Base-by-base conservation (phyloP, 768 basidiomycete species). In the Collybiopsis luxurians region DNA sequence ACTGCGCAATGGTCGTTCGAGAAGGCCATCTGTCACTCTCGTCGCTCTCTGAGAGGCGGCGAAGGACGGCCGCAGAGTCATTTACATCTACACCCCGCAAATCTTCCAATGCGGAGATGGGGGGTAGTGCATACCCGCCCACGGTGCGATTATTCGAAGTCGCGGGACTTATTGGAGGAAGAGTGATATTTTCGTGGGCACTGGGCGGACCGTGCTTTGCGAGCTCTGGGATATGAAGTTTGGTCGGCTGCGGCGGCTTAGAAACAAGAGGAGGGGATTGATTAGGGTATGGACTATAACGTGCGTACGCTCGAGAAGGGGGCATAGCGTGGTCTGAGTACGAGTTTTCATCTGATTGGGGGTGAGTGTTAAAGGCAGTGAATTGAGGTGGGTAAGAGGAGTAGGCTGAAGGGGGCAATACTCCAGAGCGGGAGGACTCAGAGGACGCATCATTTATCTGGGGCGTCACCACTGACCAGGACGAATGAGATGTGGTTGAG, bases 91-190 rank as follows among this genome's bases (percentile, higher is more conserved):
- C 69, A 2, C 83, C 82, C 9, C 84, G 76, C 48, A 85, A 66
- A 58, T 83, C 82, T 66, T 89, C 87, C 62, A 91, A 70, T 0
- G 85, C 82, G 6, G 87, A 84, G 55, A 89, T 88, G 0, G 87
- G 85, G 1, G 86, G 87, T 3, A 89, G 66, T 1, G 85, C 81
- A 59, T 85, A 85, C 1, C 74, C 70, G 1, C 24, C 5, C 21
- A 17, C 30, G 45, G 43, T 4, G 11, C 30, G 2, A 24, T 21
- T 30, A 15, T 43, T 49, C 3, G 30, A 42, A 27, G 26, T 23
- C 17, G 40, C 49, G 17, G 59, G 50, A 4, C 46, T 59, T 38
- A 61, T 59, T 9, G 60, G 60, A 40, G 60, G 53, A 15, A 61
- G 50, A 39, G 36, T 42, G 44, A 54, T 54, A 10, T 42, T 19